These are phyloP conservation scores for Hanseniaspora hatyaiensis DNA, from an alignment of 805 yeast genomes.

Conservation along the genomic window DNA sequence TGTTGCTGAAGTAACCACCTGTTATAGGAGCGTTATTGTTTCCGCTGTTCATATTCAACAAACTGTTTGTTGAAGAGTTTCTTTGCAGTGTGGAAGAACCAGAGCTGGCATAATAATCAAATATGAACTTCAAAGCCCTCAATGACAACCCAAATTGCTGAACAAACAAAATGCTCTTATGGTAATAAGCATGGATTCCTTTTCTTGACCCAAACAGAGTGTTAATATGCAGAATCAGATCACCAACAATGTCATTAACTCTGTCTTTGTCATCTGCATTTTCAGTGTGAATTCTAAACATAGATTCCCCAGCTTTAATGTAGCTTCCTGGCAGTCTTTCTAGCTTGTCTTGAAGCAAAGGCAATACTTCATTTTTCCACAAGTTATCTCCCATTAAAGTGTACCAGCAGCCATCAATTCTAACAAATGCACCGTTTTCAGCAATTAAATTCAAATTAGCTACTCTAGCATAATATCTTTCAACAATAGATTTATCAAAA, in stretches of 20 bases:
- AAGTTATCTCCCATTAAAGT: slow-evolving; percentile 46
- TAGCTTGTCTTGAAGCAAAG: slow-evolving; percentile 31
- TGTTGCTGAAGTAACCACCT: not conserved
- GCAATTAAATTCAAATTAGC: slow-evolving; percentile 73
- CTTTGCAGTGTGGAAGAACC: slow-evolving; percentile 6
- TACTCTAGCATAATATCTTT: slow-evolving; percentile 53
- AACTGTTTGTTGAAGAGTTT: slow-evolving; percentile 3
- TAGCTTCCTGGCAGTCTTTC: slow-evolving; percentile 75
- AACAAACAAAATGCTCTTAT: slow-evolving; percentile 56
- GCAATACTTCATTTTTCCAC: slow-evolving; percentile 30
- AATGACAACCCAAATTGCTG: slow-evolving; percentile 51
- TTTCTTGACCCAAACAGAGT: slow-evolving; percentile 47
- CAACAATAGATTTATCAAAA: slow-evolving; percentile 51
- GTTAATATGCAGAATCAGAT: slow-evolving; percentile 72
- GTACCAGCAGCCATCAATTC: slow-evolving; percentile 47
- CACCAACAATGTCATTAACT: slow-evolving; percentile 62
- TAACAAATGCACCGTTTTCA: slow-evolving; percentile 77
- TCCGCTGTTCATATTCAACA: not conserved
- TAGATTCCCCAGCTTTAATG: slow-evolving; percentile 61
- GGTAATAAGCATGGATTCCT: slow-evolving; percentile 66
- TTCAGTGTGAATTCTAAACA: slow-evolving; percentile 66
- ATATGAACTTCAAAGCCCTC: slow-evolving; percentile 45
- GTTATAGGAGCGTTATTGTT: too few relatives aligned
- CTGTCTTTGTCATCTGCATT: slow-evolving; percentile 53
- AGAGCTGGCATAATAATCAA: slow-evolving; percentile 29